A percentile compares a stretch with the other conserved stretches of the same genome.
Evolutionary conservation across 495 filamentous ascomycete genomes (phyloP).

Genomic region (Penicillium taxi): DNA sequence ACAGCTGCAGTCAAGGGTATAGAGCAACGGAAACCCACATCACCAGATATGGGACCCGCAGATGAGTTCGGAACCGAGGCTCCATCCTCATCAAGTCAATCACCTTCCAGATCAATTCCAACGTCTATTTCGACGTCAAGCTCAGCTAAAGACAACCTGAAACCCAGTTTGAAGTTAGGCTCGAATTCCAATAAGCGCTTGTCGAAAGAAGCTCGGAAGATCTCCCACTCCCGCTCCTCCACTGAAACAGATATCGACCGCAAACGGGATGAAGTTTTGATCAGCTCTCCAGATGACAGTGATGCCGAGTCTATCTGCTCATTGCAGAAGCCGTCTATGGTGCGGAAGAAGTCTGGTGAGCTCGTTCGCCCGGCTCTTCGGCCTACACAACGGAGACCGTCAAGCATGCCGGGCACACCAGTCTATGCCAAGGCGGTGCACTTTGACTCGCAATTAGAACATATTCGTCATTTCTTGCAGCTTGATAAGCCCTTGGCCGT

Average conservation of each 20-base stretch:
- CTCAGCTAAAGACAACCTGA: neutral
- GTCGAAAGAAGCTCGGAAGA: slow-evolving; percentile 52
- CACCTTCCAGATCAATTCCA: slow-evolving; percentile 2
- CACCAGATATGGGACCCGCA: slow-evolving; percentile 44
- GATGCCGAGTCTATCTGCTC: slow-evolving; percentile 42
- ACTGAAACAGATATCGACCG: slow-evolving; percentile 62
- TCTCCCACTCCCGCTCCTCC: slow-evolving; percentile 73
- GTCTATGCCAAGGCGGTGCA: slow-evolving; percentile 93
- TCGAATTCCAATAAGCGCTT: slow-evolving; percentile 33
- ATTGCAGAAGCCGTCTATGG: slow-evolving; percentile 65
- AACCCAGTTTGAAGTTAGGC: neutral
- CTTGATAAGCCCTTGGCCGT: slow-evolving; percentile 90
- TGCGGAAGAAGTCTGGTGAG: slow-evolving; percentile 97
- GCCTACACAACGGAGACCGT: slow-evolving; percentile 68
- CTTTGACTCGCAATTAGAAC: slow-evolving; percentile 89
- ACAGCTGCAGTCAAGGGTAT: slow-evolving; percentile 78
- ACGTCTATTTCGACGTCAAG: slow-evolving; percentile 1
- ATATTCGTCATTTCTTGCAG: slow-evolving; percentile 90
- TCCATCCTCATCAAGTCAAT: slow-evolving; percentile 21
- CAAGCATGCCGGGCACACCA: slow-evolving; percentile 95
- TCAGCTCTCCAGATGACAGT: slow-evolving; percentile 56
- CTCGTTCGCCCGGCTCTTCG: slow-evolving; percentile 88
- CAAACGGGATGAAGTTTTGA: slow-evolving; percentile 47
- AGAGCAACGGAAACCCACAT: slow-evolving; percentile 54
- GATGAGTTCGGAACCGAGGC: slow-evolving; percentile 30